Evolutionary conservation across 106 monocot genomes (phyloP).

Genomic region (Posidonia australis): DNA sequence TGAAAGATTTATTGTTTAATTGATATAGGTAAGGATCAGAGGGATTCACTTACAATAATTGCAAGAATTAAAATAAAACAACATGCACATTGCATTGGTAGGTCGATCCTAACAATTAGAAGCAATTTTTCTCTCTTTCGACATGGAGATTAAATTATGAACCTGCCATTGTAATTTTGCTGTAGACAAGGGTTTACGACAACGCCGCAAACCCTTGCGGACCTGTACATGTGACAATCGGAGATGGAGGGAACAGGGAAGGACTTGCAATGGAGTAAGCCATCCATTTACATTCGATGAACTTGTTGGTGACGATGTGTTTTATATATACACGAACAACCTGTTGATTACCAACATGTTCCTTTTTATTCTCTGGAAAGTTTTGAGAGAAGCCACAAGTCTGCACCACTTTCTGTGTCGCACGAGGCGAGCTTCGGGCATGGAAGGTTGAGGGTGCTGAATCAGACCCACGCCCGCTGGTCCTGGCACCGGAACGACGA

Average conservation of each 20-base stretch:
- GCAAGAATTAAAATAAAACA: too few species aligned
- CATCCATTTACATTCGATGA: neutral
- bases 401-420: slow-evolving; percentile 38
- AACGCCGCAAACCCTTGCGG: slow-evolving; percentile 42
- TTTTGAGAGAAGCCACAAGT: slow-evolving; percentile 42
- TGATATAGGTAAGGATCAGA: too few species aligned
- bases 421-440: slow-evolving; percentile 92
- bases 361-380: slow-evolving; percentile 6
- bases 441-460: slow-evolving; percentile 50
- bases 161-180: neutral
- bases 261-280: slow-evolving; percentile 64
- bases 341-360: neutral
- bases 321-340: neutral
- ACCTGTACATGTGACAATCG: slow-evolving; percentile 65
- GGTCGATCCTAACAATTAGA: too few species aligned
- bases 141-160: neutral
- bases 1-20: too few species aligned
- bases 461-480: slow-evolving; percentile 63
- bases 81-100: too few species aligned
- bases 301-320: neutral
- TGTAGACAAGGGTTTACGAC: slow-evolving; percentile 55
- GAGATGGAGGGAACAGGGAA: slow-evolving; percentile 79
- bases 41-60: too few species aligned
- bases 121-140: neutral
- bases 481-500: slow-evolving; percentile 88